These are phyloP conservation scores for Coemansia sp. DNA, from an alignment of 371 early-diverging fungal species.

Conservation along the genomic window DNA sequence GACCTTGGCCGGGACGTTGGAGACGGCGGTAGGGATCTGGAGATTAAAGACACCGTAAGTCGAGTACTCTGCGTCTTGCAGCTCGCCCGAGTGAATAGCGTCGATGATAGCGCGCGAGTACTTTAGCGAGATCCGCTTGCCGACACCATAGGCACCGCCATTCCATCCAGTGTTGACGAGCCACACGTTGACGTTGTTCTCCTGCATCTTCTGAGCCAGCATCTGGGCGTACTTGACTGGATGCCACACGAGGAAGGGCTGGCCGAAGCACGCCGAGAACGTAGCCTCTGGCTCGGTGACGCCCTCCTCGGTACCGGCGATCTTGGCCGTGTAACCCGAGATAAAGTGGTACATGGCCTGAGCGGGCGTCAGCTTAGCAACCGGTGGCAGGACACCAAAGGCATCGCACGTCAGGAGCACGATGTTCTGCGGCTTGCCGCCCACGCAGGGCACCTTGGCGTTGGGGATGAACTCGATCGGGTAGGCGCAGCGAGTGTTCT, in stretches of 20 bases:
- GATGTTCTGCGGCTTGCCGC: slow-evolving; percentile 94
- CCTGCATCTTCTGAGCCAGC: slow-evolving; percentile 92
- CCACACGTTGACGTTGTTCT: slow-evolving; percentile 91
- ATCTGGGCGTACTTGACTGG: slow-evolving; percentile 96
- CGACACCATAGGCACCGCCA: slow-evolving; percentile 90
- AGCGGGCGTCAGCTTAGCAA: slow-evolving; percentile 83
- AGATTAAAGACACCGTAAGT: slow-evolving; percentile 84
- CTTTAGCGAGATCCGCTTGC: slow-evolving; percentile 92
- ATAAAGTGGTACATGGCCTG: slow-evolving; percentile 99
- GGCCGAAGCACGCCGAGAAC: slow-evolving; percentile 95
- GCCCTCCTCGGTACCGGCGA: slow-evolving; percentile 97
- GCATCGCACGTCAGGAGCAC: slow-evolving; percentile 97
- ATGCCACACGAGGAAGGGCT: slow-evolving; percentile 97
- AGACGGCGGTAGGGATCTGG: slow-evolving; percentile 73
- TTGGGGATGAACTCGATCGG: slow-evolving; percentile 97
- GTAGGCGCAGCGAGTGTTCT: slow-evolving; percentile 97
- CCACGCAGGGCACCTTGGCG: slow-evolving; percentile 93
- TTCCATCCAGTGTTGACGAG: slow-evolving; percentile 98
- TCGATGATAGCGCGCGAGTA: slow-evolving; percentile 97
- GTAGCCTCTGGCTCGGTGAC: slow-evolving; percentile 92
- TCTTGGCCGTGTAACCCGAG: slow-evolving; percentile 87
- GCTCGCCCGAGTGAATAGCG: slow-evolving; percentile 91
- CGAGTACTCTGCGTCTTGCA: slow-evolving; percentile 78
- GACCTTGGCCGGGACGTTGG: slow-evolving; percentile 82
- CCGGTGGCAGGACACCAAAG: slow-evolving; percentile 96